Percentiles rank a stretch among this genome's conserved stretches.
Conservation (phyloP, 2,329 filamentous ascomycete genomes). For the Fusarium chaquense region DNA sequence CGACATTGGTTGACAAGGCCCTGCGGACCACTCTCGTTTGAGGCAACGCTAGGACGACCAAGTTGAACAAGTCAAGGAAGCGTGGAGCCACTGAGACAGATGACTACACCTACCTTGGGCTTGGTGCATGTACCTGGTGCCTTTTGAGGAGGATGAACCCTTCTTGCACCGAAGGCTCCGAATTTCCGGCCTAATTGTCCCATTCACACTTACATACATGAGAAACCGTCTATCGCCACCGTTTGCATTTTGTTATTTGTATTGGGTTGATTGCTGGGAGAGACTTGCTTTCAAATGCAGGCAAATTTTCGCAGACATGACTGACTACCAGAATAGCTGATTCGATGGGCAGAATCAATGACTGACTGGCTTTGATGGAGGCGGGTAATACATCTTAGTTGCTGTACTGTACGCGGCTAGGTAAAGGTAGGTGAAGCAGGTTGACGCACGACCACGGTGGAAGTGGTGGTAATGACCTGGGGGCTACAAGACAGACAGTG, state of each 20-base stretch:
- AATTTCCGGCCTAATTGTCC: constrained; percentile 12
- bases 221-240: constrained; percentile 2
- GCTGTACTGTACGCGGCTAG: constrained; percentile 11
- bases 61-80: constrained; percentile 24
- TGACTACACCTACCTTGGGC: constrained; percentile 1
- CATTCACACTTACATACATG: background rate
- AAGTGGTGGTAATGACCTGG: constrained; percentile 38
- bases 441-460: constrained; percentile 37
- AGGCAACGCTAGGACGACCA: constrained; percentile 33
- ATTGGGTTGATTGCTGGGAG: constrained; percentile 1
- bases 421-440: constrained; percentile 14
- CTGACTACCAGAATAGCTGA: background rate
- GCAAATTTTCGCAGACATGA: constrained; percentile 1
- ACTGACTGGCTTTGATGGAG: constrained; percentile 7
- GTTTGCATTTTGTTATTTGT: background rate
- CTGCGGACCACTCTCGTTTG: constrained; percentile 29
- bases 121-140: constrained; percentile 14
- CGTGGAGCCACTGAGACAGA: constrained; percentile 37
- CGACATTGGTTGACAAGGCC: constrained; percentile 29
- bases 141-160: constrained; percentile 20
- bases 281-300: background rate
- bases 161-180: constrained; percentile 38
- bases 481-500: constrained; percentile 15
- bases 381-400: constrained; percentile 19
- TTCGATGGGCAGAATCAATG: constrained; percentile 1